These are phyloP conservation scores for Boletus barrowsii DNA, from an alignment of 768 basidiomycete genomes.

Conservation along the genomic window DNA sequence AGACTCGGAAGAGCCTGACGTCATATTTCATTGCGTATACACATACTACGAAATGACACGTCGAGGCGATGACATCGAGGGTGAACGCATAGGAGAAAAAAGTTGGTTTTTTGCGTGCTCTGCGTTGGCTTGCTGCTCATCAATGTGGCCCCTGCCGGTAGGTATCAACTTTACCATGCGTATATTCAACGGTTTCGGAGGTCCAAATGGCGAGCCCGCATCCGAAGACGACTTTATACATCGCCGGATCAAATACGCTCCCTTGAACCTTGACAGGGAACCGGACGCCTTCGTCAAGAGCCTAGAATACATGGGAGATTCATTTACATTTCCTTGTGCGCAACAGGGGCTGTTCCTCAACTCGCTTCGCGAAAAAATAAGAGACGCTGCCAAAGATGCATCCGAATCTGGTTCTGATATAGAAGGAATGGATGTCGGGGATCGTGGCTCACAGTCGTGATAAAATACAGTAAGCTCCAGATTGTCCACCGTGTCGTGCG, in stretches of 20 bases:
- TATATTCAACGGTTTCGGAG: conserved; percentile 39
- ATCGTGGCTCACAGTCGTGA: conserved; percentile 6
- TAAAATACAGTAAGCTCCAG: too few species aligned
- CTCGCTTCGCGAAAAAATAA: conserved; percentile 54
- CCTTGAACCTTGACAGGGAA: conserved; percentile 64
- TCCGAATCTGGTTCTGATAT: conserved; percentile 24
- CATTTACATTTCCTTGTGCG: conserved; percentile 66
- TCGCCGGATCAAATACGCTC: conserved; percentile 50
- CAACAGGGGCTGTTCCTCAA: conserved; percentile 68
- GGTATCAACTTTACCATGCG: conserved; percentile 61
- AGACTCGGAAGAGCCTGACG: conserved; percentile 39
- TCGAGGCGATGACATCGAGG: conserved; percentile 30
- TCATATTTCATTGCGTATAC: conserved; percentile 68
- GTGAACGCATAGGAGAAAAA: conserved; percentile 36
- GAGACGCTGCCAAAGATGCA: conserved; percentile 31
- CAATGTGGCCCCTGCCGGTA: conserved; percentile 24
- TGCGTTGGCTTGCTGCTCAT: not conserved
- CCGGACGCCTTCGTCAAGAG: conserved; percentile 49
- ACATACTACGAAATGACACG: conserved; percentile 41
- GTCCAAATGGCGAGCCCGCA: conserved; percentile 31
- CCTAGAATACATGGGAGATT: conserved; percentile 56
- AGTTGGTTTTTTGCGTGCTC: conserved; percentile 14
- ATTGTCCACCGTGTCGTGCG: too few species aligned
- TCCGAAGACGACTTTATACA: conserved; percentile 33
- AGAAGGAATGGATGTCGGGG: conserved; percentile 28